A percentile compares a stretch with the other conserved stretches of the same genome.
phyloP scores from a whole-genome alignment of 2,329 filamentous ascomycete genomes.

The Cladosporium velox region DNA sequence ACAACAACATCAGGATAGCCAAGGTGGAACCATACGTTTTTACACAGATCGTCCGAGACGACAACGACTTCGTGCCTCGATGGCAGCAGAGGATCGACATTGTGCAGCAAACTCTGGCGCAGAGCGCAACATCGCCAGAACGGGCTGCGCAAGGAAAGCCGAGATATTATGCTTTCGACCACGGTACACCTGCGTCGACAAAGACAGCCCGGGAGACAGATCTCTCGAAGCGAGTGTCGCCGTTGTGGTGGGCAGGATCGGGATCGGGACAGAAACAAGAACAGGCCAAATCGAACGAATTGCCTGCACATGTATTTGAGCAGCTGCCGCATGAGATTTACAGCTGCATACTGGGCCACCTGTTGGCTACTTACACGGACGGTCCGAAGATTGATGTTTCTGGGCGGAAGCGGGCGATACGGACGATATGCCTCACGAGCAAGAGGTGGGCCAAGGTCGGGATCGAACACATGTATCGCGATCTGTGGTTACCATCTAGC shows the following conservation, averaged over 20 bases:
- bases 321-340: slow-evolving; percentile 57
- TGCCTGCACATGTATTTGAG: slow-evolving; percentile 44
- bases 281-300: background rate
- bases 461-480: slow-evolving; percentile 51
- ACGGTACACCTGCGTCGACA: slow-evolving; percentile 30
- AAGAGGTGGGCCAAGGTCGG: slow-evolving; percentile 59
- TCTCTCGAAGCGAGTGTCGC: slow-evolving; percentile 29
- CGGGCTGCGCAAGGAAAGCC: slow-evolving; percentile 8
- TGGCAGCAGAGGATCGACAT: slow-evolving; percentile 1
- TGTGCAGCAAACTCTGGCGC: slow-evolving; percentile 11
- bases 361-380: slow-evolving; percentile 48
- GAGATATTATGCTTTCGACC: slow-evolving; percentile 24
- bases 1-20: background rate
- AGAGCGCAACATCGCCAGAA: slow-evolving; percentile 27
- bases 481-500: slow-evolving; percentile 33
- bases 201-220: slow-evolving; percentile 44
- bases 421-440: slow-evolving; percentile 55
- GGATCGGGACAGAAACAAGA: background rate
- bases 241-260: background rate
- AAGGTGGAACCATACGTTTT: slow-evolving; percentile 12
- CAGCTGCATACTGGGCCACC: slow-evolving; percentile 55
- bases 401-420: slow-evolving; percentile 58
- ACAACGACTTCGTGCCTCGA: background rate
- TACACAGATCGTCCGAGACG: slow-evolving; percentile 15
- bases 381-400: slow-evolving; percentile 48